Evolutionary conservation across 2,329 filamentous ascomycete species (phyloP).

Genomic region (Hypoxylon sp.): DNA sequence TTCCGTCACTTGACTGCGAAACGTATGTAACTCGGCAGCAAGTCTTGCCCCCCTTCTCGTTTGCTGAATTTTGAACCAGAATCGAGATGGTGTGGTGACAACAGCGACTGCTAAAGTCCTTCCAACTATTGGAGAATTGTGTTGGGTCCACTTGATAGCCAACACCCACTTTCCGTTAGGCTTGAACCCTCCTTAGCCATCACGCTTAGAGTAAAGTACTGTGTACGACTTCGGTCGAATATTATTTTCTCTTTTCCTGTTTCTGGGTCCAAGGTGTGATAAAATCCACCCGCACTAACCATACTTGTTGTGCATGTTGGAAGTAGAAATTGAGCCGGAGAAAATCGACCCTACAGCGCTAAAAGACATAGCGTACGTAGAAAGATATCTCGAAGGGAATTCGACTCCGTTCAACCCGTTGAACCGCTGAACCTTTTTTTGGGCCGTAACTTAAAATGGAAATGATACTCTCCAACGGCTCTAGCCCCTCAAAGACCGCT

Average conservation of each 20-base stretch:
- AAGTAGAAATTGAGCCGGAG: conserved; percentile 41
- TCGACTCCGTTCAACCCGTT: conserved; percentile 38
- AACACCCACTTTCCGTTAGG: conserved; percentile 41
- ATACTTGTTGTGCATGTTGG: conserved; percentile 36
- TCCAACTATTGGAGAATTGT: conserved; percentile 44
- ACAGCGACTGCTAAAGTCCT: conserved; percentile 37
- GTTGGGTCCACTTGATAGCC: conserved; percentile 35
- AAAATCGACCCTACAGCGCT: conserved; percentile 36
- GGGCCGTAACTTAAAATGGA: conserved; percentile 35
- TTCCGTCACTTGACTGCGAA: conserved; percentile 45
- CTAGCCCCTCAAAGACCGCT: conserved; percentile 37
- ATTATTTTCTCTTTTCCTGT: conserved; percentile 39
- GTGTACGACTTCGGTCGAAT: conserved; percentile 44
- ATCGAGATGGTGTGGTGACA: conserved; percentile 43
- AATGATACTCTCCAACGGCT: conserved; percentile 38
- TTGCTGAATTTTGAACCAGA: conserved; percentile 38
- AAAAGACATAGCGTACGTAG: conserved; percentile 29
- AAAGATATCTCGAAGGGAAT: conserved; percentile 35
- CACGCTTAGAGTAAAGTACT: conserved; percentile 40
- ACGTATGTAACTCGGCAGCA: conserved; percentile 35
- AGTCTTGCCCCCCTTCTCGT: conserved; percentile 26
- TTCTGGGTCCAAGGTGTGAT: conserved; percentile 39
- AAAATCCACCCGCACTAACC: conserved; percentile 42
- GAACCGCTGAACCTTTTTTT: conserved; percentile 30
- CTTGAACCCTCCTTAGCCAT: conserved; percentile 34